phyloP scores from a whole-genome alignment of 805 yeast genomes.

The Sugiyamaella valdiviana region DNA sequence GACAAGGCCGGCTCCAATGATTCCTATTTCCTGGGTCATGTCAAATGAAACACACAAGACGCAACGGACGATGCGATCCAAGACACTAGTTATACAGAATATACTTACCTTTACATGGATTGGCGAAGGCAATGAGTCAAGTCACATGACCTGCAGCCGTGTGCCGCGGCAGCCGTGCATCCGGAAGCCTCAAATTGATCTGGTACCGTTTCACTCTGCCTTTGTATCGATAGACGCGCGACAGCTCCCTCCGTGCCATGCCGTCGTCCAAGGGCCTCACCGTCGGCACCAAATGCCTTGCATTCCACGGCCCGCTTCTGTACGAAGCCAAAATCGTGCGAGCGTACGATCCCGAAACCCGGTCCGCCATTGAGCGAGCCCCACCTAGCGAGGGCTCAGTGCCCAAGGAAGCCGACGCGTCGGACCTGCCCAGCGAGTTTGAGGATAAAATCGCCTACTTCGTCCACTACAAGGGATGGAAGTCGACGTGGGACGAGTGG shows the following conservation, averaged over 20 bases:
- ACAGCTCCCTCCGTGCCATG: neutral
- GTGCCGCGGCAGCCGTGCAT: too few species aligned
- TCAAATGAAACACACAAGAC: neutral
- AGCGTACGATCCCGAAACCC: constrained; percentile 47
- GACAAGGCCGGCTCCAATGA: constrained; percentile 88
- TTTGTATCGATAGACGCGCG: too few species aligned
- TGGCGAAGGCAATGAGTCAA: too few species aligned
- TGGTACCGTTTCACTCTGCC: too few species aligned
- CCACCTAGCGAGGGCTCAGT: constrained; percentile 16
- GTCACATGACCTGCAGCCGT: too few species aligned
- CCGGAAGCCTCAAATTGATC: too few species aligned
- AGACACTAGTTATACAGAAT: too few species aligned
- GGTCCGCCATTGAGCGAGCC: constrained; percentile 11
- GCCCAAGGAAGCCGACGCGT: constrained; percentile 17
- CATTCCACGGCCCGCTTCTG: constrained; percentile 84
- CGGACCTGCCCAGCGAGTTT: constrained; percentile 34
- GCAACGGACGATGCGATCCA: too few species aligned
- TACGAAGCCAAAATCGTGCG: constrained; percentile 81
- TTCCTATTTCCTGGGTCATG: constrained; percentile 14
- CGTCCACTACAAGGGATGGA: constrained; percentile 95
- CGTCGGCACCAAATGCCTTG: constrained; percentile 46
- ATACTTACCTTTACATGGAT: too few species aligned
- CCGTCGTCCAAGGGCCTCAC: constrained; percentile 6
- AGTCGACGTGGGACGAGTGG: constrained; percentile 96
- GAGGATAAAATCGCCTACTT: constrained; percentile 43